Evolutionary conservation across 164 flowering plant genomes (phyloP).

Genomic region (Macadamia tetraphylla): DNA sequence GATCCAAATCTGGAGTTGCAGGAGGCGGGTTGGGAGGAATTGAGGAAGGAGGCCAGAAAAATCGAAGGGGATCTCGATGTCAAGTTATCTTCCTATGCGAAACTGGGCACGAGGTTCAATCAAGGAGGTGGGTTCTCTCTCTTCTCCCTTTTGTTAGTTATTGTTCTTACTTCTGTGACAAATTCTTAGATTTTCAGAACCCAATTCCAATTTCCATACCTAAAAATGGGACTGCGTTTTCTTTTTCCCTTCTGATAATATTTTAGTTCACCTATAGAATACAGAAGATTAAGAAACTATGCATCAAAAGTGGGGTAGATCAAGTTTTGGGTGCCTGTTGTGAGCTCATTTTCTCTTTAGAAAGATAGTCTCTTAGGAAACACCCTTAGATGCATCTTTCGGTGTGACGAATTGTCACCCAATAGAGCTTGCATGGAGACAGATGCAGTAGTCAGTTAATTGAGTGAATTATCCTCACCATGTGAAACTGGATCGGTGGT

Average conservation of each 20-base stretch:
- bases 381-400: not conserved
- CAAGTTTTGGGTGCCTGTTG: not conserved
- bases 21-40: constrained; percentile 97
- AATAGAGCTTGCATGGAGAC: too few relatives aligned
- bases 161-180: not conserved
- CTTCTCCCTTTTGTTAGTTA: not conserved
- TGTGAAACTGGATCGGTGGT: not conserved
- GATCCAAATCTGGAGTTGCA: constrained; percentile 71
- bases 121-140: constrained; percentile 44
- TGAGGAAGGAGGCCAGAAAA: constrained; percentile 85
- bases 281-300: constrained; percentile 1
- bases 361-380: not conserved
- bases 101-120: constrained; percentile 75
- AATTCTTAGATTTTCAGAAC: not conserved
- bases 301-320: not conserved
- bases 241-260: not conserved
- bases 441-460: too few relatives aligned
- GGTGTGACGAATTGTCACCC: not conserved
- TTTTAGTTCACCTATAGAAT: not conserved
- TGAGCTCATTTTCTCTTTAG: not conserved
- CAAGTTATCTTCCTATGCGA: constrained; percentile 90
- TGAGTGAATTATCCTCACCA: not conserved
- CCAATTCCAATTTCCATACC: not conserved
- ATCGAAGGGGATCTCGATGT: constrained; percentile 98
- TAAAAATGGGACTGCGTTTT: too few relatives aligned